Evolutionary conservation across 768 basidiomycete genomes (phyloP).

Genomic region (Russula earlei): DNA sequence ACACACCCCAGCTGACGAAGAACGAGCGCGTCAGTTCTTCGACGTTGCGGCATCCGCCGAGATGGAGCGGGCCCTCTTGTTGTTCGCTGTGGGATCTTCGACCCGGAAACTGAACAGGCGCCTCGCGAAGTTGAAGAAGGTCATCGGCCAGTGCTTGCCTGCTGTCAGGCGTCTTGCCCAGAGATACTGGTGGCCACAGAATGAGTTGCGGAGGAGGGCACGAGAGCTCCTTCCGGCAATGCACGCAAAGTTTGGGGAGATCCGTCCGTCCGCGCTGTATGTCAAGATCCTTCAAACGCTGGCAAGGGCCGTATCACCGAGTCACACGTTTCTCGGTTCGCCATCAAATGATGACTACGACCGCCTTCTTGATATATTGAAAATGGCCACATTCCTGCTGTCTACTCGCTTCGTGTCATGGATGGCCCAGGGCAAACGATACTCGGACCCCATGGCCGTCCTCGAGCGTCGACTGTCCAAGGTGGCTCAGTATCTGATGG

Average conservation of each 20-base stretch:
- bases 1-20: slow-evolving; percentile 2
- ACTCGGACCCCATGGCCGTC: slow-evolving; percentile 3
- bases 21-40: slow-evolving; percentile 12
- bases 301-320: not conserved
- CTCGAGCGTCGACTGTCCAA: slow-evolving; percentile 9
- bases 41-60: slow-evolving; percentile 6
- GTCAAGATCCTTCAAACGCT: slow-evolving; percentile 8
- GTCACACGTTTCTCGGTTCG: not conserved
- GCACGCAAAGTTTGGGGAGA: slow-evolving; percentile 7
- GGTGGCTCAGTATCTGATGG: slow-evolving; percentile 16
- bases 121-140: slow-evolving; percentile 8
- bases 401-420: slow-evolving; percentile 13
- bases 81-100: slow-evolving; percentile 2
- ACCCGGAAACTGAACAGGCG: slow-evolving; percentile 12
- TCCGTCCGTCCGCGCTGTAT: slow-evolving; percentile 1
- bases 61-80: not conserved
- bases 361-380: slow-evolving; percentile 7
- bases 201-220: slow-evolving; percentile 11
- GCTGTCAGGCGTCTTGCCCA: slow-evolving; percentile 1
- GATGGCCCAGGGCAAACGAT: not conserved
- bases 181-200: slow-evolving; percentile 6
- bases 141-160: slow-evolving; percentile 5
- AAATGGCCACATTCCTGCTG: slow-evolving; percentile 11
- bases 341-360: slow-evolving; percentile 1
- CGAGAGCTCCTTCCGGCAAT: slow-evolving; percentile 9